phyloP scores from a whole-genome alignment of 202 grass and related monocot genomes.

The Eragrostis tef region DNA sequence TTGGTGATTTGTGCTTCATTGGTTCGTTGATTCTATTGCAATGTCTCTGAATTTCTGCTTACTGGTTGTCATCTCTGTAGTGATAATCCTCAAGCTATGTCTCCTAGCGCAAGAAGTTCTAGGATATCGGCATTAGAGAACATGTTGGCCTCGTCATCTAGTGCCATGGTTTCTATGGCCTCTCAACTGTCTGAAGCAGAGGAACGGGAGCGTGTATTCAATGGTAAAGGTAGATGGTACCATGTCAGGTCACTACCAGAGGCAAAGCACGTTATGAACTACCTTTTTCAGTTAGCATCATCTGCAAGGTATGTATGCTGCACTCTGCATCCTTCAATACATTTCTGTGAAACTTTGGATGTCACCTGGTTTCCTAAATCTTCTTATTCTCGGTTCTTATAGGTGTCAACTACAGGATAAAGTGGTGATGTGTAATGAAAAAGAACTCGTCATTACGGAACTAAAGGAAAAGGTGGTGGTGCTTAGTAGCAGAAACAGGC shows the following conservation, averaged over 20 bases:
- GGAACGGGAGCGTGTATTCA: constrained; percentile 76
- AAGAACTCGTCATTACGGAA: constrained; percentile 64
- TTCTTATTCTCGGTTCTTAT: constrained; percentile 36
- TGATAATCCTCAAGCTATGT: constrained; percentile 85
- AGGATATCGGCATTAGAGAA: constrained; percentile 95
- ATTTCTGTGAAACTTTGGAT: constrained; percentile 5
- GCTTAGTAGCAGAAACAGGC: constrained; percentile 63
- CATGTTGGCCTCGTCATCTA: constrained; percentile 84
- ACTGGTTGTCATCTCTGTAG: constrained; percentile 36
- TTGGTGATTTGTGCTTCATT: constrained; percentile 9
- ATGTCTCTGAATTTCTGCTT: constrained; percentile 7
- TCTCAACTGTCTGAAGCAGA: constrained; percentile 91
- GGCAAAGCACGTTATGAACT: constrained; percentile 80
- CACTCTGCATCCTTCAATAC: constrained; percentile 13
- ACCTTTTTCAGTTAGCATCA: constrained; percentile 81
- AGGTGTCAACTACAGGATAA: constrained; percentile 81
- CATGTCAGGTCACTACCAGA: constrained; percentile 82
- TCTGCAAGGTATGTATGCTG: constrained; percentile 81
- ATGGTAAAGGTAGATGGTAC: constrained; percentile 83
- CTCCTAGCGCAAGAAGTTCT: constrained; percentile 87
- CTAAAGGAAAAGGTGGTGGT: constrained; percentile 85
- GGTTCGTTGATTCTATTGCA: neutral
- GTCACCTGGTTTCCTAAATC: neutral
- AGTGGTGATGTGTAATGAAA: constrained; percentile 66
- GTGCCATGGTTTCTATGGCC: constrained; percentile 78